A percentile compares a stretch with the other conserved stretches of the same genome.
phyloP scores from a whole-genome alignment of 2,329 filamentous ascomycete species.

The Sarocladium oryzae region DNA sequence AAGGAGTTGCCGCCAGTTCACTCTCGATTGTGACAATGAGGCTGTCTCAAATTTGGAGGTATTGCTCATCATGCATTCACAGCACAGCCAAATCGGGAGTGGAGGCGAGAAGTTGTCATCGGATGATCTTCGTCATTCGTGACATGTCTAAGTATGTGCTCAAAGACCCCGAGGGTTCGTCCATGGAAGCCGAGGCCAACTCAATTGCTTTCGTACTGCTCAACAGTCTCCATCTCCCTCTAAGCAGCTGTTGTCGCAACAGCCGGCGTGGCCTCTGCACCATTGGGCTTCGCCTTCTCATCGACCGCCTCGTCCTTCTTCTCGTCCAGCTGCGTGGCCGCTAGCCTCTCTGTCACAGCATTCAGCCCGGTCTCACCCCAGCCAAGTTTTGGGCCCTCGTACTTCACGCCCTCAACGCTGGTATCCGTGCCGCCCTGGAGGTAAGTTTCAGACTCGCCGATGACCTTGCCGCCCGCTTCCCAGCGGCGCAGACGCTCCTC shows the following conservation, averaged over 20 bases:
- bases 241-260: slow-evolving; percentile 1
- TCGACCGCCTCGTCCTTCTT: slow-evolving; percentile 16
- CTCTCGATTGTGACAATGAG: too few relatives aligned
- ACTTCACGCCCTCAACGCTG: slow-evolving; percentile 28
- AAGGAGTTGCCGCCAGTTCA: too few relatives aligned
- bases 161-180: too few relatives aligned
- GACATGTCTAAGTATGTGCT: too few relatives aligned
- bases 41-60: too few relatives aligned
- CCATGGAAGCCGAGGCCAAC: too few relatives aligned
- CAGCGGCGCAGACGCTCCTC: slow-evolving; percentile 62
- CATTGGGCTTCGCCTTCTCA: neutral
- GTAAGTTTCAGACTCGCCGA: slow-evolving; percentile 85
- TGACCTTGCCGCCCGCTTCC: slow-evolving; percentile 69
- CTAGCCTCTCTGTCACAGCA: slow-evolving; percentile 23
- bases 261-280: neutral
- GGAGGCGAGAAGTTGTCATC: too few relatives aligned
- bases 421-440: slow-evolving; percentile 55
- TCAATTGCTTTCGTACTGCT: too few relatives aligned
- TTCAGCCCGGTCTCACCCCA: slow-evolving; percentile 13
- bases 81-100: too few relatives aligned
- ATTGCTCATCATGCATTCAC: too few relatives aligned
- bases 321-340: slow-evolving; percentile 17
- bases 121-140: too few relatives aligned
- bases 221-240: too few relatives aligned
- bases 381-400: slow-evolving; percentile 14